Percentiles rank a stretch among this genome's conserved stretches.
phyloP scores from a whole-genome alignment of 768 basidiomycete genomes.

The Suillus fuscotomentosus region DNA sequence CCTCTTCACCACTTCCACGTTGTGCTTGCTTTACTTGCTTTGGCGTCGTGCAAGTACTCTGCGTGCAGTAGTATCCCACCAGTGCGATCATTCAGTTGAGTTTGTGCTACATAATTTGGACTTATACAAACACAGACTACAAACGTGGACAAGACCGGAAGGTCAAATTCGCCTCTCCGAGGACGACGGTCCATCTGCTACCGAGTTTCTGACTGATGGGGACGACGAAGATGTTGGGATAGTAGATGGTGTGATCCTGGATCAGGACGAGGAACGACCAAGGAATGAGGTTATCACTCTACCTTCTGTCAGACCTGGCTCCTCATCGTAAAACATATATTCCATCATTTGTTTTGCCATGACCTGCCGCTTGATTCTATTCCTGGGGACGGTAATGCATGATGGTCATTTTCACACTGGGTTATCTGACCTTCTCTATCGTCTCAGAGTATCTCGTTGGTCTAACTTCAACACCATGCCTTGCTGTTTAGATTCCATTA shows the following conservation, averaged over 20 bases:
- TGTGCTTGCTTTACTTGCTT: constrained; percentile 57
- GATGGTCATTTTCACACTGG: constrained; percentile 1
- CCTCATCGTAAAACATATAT: not conserved
- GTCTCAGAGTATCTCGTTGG: not conserved
- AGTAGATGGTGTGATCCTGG: constrained; percentile 25
- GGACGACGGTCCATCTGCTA: constrained; percentile 72
- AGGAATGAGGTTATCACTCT: not conserved
- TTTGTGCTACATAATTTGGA: not conserved
- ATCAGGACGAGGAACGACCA: constrained; percentile 13
- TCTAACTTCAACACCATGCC: not conserved
- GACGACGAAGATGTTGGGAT: constrained; percentile 50
- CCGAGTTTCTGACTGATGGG: constrained; percentile 60
- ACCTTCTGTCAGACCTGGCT: constrained; percentile 1
- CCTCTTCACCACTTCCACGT: constrained; percentile 55
- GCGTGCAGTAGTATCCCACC: constrained; percentile 59
- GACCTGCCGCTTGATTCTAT: not conserved
- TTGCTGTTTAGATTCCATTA: not conserved
- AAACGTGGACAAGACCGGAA: constrained; percentile 50
- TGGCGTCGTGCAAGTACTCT: constrained; percentile 60
- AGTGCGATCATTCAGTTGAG: constrained; percentile 32
- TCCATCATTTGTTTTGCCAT: not conserved
- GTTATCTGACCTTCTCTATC: not conserved
- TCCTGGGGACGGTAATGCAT: not conserved
- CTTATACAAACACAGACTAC: constrained; percentile 42
- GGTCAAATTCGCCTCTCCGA: constrained; percentile 66